Base-by-base conservation (phyloP, 225 moss, liverwort and hornwort genomes). In the Antitrichia curtipendula region DNA sequence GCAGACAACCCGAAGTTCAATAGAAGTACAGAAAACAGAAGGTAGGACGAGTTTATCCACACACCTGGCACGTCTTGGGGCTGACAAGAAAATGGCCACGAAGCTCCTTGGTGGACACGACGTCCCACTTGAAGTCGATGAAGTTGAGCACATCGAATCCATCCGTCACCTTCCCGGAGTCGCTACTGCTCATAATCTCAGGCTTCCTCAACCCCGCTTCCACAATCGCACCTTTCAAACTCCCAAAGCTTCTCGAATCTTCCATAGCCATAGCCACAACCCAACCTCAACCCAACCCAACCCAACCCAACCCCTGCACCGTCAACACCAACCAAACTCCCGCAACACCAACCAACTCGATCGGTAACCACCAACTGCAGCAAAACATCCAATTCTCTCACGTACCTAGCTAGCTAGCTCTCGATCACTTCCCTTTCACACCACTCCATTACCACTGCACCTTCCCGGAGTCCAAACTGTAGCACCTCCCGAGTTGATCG, bases 111-210 rank as follows among this genome's bases (percentile, higher is more conserved):
- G 88, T 79, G 60, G 92, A 88, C 82, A 92, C 80, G 22, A 80
- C 80, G 31, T 94, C 93, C 93, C 93, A 94, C 82, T 90, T 59
- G 80, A 94, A 94, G 7, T 66, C 90, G n/a, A 94, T 92, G 66
- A 88, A 94, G 82, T 88, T 84, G 54, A 94, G 91, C 59, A 94
- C 85, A 10, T 90, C 91, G 32, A 92, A 90, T 7, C 93, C 93
- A 64, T 92, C 93, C 34, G 90, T 86, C 17, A 59, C 87, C 8
- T 19, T 41, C 54, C 36, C 75, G 34, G 69, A 7, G 53, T 49
- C 58, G 58, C 56, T 24, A 14, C 87, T 34, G 70, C 40, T 36
- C 38, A n/a, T 15, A 36, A n/a, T 24, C 58, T 12, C 40, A 23
- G 86, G 84, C 85, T 61, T 91, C 88, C 17, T n/a, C 62, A 82